Conservation (phyloP, 2,329 filamentous ascomycete species). For the Ambrosiella xylebori region DNA sequence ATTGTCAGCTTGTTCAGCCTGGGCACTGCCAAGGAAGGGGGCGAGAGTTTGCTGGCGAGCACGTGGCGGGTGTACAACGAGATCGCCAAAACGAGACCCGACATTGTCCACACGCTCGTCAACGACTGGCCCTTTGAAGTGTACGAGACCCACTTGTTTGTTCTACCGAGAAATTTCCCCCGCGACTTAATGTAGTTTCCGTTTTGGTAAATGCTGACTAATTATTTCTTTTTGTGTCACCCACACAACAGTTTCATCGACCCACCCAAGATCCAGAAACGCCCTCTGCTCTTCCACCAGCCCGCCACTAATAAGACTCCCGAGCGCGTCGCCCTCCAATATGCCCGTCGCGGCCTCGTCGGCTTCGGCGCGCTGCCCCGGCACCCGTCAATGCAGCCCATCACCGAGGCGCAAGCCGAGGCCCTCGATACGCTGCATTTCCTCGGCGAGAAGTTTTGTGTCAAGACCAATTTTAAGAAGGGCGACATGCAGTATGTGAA, state of each 20-base stretch:
- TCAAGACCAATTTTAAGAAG: conserved; percentile 28
- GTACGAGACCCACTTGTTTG: conserved; percentile 3
- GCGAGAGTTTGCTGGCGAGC: conserved; percentile 35
- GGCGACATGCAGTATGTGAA: conserved; percentile 39
- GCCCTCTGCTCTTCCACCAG: conserved; percentile 13
- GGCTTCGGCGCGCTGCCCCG: conserved; percentile 23
- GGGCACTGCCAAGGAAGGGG: conserved; percentile 31
- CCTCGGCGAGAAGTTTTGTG: conserved; percentile 28
- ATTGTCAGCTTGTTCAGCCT: conserved; percentile 37
- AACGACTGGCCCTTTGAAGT: conserved; percentile 17
- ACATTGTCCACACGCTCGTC: conserved; percentile 36
- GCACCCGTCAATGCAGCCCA: conserved; percentile 35
- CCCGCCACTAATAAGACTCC: conserved; percentile 19
- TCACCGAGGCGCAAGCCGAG: conserved; percentile 35
- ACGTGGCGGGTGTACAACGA: conserved; percentile 43
- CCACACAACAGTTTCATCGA: conserved; percentile 1
- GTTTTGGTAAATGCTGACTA: background rate
- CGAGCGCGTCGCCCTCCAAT: conserved; percentile 41
- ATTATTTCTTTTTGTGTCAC: background rate
- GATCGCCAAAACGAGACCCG: conserved; percentile 35
- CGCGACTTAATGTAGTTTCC: background rate
- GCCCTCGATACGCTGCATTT: conserved; percentile 35
- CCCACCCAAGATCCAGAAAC: conserved; percentile 6
- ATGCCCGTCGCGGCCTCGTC: conserved; percentile 18
- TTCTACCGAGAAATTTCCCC: background rate